These are phyloP conservation scores for Sporisorium scitamineum DNA, from an alignment of 1,284 basidiomycete genomes.

Conservation along the genomic window DNA sequence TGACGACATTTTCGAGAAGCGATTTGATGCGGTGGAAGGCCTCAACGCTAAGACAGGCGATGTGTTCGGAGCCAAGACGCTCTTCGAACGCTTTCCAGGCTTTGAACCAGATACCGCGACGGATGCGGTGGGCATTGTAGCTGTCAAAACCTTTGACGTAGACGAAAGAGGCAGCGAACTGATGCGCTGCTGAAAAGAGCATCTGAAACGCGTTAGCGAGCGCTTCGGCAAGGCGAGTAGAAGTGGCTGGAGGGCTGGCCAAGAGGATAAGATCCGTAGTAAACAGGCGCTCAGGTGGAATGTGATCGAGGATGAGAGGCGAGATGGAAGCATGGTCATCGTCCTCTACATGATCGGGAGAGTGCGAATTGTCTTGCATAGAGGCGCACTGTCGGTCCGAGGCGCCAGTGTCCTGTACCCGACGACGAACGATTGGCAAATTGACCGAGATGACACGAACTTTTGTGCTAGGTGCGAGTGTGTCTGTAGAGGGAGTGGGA, in stretches of 20 bases:
- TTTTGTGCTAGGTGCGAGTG: slow-evolving; percentile 14
- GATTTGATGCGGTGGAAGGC: slow-evolving; percentile 41
- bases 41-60: slow-evolving; percentile 29
- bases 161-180: slow-evolving; percentile 48
- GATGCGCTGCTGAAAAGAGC: slow-evolving; percentile 30
- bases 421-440: slow-evolving; percentile 27
- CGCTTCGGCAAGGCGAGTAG: slow-evolving; percentile 10
- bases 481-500: slow-evolving; percentile 5
- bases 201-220: slow-evolving; percentile 19
- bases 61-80: slow-evolving; percentile 27
- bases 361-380: neutral
- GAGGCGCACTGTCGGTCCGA: neutral
- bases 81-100: slow-evolving; percentile 48
- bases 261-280: slow-evolving; percentile 19
- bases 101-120: slow-evolving; percentile 48
- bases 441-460: slow-evolving; percentile 38
- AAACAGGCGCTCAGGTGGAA: slow-evolving; percentile 19
- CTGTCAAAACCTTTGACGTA: slow-evolving; percentile 51
- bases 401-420: neutral
- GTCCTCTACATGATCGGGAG: neutral
- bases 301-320: slow-evolving; percentile 18
- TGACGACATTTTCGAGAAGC: slow-evolving; percentile 45
- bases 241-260: slow-evolving; percentile 3
- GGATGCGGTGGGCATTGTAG: slow-evolving; percentile 50
- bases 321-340: slow-evolving; percentile 8